A percentile compares a stretch with the other conserved stretches of the same genome.
phyloP scores from a whole-genome alignment of 2,329 filamentous ascomycete genomes.

The Xylaria sp. region DNA sequence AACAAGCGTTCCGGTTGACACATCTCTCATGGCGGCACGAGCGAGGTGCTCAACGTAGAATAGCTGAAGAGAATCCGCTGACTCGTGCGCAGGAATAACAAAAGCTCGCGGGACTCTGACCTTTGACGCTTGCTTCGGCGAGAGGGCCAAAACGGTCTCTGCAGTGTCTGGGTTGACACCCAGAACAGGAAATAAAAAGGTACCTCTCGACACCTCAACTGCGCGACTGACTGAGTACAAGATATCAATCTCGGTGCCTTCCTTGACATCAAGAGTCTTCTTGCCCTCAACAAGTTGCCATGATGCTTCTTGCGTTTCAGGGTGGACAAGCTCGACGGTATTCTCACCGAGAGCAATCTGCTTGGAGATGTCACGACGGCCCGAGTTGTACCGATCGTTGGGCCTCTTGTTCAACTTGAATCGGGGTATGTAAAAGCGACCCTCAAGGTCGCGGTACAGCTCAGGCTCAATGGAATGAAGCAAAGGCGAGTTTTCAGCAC shows the following conservation, averaged over 20 bases:
- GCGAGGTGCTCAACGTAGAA: conserved; percentile 28
- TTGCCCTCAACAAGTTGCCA: conserved; percentile 11
- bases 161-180: neutral
- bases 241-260: neutral
- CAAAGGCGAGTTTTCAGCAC: conserved; percentile 3
- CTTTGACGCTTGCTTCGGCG: neutral
- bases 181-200: neutral
- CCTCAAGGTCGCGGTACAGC: conserved; percentile 17
- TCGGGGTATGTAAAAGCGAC: conserved; percentile 16
- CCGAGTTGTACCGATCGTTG: conserved; percentile 30
- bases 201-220: conserved; percentile 1
- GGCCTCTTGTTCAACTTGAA: conserved; percentile 26
- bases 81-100: neutral
- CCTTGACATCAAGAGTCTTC: neutral
- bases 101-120: neutral
- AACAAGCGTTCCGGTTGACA: neutral
- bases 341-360: neutral
- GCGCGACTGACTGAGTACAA: conserved; percentile 1
- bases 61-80: conserved; percentile 13
- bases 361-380: conserved; percentile 18
- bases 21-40: conserved; percentile 25
- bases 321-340: conserved; percentile 11
- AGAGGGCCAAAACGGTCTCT: neutral
- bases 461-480: conserved; percentile 31
- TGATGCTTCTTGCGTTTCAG: conserved; percentile 1